These are phyloP conservation scores for Somion occarium DNA, from an alignment of 1,284 basidiomycete genomes.

Conservation along the genomic window DNA sequence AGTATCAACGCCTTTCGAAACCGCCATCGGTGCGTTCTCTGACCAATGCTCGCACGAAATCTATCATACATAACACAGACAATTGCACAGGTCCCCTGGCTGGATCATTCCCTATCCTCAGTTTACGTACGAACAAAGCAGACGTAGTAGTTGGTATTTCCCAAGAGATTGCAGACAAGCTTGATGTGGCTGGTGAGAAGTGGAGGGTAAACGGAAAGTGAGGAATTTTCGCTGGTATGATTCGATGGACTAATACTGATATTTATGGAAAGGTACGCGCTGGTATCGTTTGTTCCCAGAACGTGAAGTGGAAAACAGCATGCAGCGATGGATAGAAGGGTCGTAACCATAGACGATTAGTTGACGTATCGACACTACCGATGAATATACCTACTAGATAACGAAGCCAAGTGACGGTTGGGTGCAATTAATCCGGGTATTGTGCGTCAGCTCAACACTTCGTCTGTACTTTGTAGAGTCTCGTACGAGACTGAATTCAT, in stretches of 20 bases:
- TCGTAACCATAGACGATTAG: no score
- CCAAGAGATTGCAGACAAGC: conserved; percentile 54
- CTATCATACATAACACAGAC: conserved; percentile 1
- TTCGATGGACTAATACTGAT: background rate
- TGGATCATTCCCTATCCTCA: conserved; percentile 78
- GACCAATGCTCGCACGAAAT: no score
- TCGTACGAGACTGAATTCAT: no score
- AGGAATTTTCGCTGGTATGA: conserved; percentile 27
- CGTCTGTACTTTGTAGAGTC: no score
- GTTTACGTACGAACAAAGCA: conserved; percentile 92
- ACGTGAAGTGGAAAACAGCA: no score
- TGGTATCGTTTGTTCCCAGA: conserved; percentile 40
- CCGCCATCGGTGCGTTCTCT: conserved; percentile 63
- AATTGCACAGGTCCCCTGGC: conserved; percentile 65
- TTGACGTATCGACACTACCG: no score
- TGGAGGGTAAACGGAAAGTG: conserved; percentile 85
- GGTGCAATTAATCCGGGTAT: no score
- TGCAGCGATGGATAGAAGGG: no score
- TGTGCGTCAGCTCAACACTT: no score
- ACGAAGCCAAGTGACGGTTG: no score
- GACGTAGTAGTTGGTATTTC: conserved; percentile 87
- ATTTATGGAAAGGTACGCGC: conserved; percentile 34
- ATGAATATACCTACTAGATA: no score
- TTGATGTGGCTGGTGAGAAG: conserved; percentile 66
- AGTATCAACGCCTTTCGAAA: conserved; percentile 71